Base-by-base conservation (phyloP, 2,329 filamentous ascomycete species). In the Fusarium devonianum region DNA sequence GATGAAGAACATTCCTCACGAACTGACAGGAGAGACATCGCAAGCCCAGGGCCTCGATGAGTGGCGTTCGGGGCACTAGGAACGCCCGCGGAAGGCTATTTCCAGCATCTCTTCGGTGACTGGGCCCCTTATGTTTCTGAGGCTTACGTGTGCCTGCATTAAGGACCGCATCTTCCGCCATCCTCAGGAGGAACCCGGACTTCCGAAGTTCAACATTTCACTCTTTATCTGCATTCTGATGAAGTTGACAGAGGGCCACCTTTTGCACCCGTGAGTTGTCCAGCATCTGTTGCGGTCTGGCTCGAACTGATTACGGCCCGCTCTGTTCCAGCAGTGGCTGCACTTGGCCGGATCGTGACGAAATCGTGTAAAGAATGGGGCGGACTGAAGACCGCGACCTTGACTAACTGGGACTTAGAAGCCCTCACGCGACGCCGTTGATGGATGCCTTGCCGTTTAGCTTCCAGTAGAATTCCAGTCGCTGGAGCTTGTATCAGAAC, bases 391-490 rank as follows among this genome's bases (percentile, higher is more conserved):
- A 7, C 1, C 7, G 21, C 9, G 29, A 7, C 9, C 26, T 30
- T 26, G 35, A 5, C 22, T 16, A 14, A 9, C 13, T n/a, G 10
- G 14, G 5, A 26, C 11, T 8, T 19, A 32, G 7, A 5, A 32
- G 4, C 6, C 16, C 12, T 30, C 4, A 34, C 10, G 17, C 1
- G 21, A 5, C 10, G 5, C 12, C 12, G 6, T 14, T 7, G 25
- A 28, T 7, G 4, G 16, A 17, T 19, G 7, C 8, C 13, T 12
- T 13, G 16, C 17, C 8, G 10, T 37, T 43, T 50, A 23, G 14
- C 8, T 49, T 62, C 45, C 4, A 12, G 18, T 18, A 43, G 17
- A 57, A 57, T 62, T 62, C 58, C 58, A 57, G 29, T 49, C 40
- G 14, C 35, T 28, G 14, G 13, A 21, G 4, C 19, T 37, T 23